Evolutionary conservation across 805 yeast genomes (phyloP).

Genomic region (Brettanomyces sp.): DNA sequence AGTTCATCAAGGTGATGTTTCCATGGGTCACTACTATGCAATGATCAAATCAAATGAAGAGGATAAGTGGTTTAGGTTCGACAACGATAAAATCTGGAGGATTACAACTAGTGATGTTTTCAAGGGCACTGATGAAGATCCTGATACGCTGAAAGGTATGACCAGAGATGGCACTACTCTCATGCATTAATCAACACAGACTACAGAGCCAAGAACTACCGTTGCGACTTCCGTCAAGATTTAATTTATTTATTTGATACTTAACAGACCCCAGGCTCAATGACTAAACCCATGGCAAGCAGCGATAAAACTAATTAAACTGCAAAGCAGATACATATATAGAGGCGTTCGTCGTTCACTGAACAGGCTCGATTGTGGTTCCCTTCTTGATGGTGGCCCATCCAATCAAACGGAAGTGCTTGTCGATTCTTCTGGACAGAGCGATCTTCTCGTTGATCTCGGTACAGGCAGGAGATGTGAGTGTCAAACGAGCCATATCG

Average conservation of each 20-base stretch:
- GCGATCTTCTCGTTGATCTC: slow-evolving; percentile 98
- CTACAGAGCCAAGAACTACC: too few relatives aligned
- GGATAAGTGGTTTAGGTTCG: slow-evolving; percentile 82
- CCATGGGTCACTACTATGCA: slow-evolving; percentile 95
- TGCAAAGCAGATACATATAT: too few relatives aligned
- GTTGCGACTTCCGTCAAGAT: too few relatives aligned
- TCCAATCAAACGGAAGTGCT: slow-evolving; percentile 99
- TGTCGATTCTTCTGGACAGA: slow-evolving; percentile 95
- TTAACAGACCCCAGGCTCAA: neutral
- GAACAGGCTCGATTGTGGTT: slow-evolving; percentile 74
- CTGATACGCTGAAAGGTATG: slow-evolving; percentile 38
- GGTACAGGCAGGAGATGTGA: slow-evolving; percentile 98
- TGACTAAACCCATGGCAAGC: too few relatives aligned
- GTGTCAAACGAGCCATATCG: slow-evolving; percentile 96
- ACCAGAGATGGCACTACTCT: slow-evolving; percentile 31
- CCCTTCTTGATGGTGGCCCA: slow-evolving; percentile 99
- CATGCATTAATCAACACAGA: too few relatives aligned
- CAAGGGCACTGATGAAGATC: slow-evolving; percentile 65
- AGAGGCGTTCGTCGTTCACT: slow-evolving; percentile 18
- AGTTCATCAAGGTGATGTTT: slow-evolving; percentile 92
- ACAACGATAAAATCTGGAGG: slow-evolving; percentile 88
- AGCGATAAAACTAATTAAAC: too few relatives aligned
- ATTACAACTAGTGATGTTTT: slow-evolving; percentile 80
- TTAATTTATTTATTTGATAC: too few relatives aligned
- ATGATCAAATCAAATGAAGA: slow-evolving; percentile 71